Conservation (phyloP, 2,329 filamentous ascomycete genomes). For the Xylaria sp. region DNA sequence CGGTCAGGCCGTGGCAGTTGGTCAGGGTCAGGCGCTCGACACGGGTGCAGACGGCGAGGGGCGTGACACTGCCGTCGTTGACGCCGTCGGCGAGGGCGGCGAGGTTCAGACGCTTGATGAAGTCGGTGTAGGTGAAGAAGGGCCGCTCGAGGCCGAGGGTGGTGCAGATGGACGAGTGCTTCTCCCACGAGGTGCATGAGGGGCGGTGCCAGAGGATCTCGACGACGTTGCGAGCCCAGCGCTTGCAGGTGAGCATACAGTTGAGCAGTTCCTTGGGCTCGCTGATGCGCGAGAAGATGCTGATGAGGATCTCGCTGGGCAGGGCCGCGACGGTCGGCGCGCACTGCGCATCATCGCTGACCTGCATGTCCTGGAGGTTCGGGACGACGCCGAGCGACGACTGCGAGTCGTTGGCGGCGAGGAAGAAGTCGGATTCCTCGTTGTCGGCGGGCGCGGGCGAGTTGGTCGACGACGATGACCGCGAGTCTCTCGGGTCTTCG, state of each 20-base stretch:
- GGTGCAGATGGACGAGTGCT: conserved; percentile 81
- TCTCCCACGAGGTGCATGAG: conserved; percentile 86
- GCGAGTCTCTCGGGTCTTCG: conserved; percentile 62
- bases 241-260: conserved; percentile 93
- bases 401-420: conserved; percentile 88
- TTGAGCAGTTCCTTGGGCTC: conserved; percentile 80
- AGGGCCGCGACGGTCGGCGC: conserved; percentile 84
- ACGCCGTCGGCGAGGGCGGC: conserved; percentile 79
- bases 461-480: conserved; percentile 75
- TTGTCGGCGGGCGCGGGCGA: conserved; percentile 82
- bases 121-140: conserved; percentile 88
- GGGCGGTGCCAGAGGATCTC: conserved; percentile 95
- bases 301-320: conserved; percentile 94
- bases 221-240: conserved; percentile 92
- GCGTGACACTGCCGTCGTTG: conserved; percentile 88
- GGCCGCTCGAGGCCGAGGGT: conserved; percentile 78
- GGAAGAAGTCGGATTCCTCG: conserved; percentile 94
- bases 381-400: conserved; percentile 84
- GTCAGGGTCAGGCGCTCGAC: conserved; percentile 94
- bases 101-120: conserved; percentile 92
- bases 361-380: conserved; percentile 79
- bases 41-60: conserved; percentile 85
- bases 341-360: conserved; percentile 72
- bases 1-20: conserved; percentile 86
- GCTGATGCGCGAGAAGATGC: conserved; percentile 86